Base-by-base conservation (phyloP, 768 basidiomycete species). In the Calocybe gangraenosa region DNA sequence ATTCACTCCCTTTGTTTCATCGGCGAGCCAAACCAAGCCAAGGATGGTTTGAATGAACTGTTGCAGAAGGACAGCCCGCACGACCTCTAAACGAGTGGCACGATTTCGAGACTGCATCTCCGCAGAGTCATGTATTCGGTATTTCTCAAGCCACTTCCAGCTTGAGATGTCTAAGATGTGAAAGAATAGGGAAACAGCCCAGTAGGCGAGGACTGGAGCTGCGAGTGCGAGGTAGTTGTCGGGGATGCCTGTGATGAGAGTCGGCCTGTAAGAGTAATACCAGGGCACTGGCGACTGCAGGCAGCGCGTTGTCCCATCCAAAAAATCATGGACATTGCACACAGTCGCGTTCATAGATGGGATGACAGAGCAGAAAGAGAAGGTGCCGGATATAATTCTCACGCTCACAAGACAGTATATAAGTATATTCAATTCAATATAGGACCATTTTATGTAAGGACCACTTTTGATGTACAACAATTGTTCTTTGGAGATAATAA, bases 51-150 rank as follows among this genome's bases (percentile, higher is more conserved):
- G 96, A 4, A 96, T 56, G 15, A 75, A 58, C 48, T 99, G 96
- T 62, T 99, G 96, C 36, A 92, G 51, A 7, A 95, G 40, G 43
- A 99, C 94, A 0, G 90, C 89, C 53, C 70, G 65, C 28, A 95
- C 57, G 49, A 99, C 95, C 49, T 92, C 61, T 2, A 58, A 42
- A 7, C 80, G 78, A 0, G 88, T 81, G 3, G 79, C 93, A 7
- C 79, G 74, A 62, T 98, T 98, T 46, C 81, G 73, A 2, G 77
- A 63, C 47, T 73, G 71, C 48, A 92, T 81, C 59, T 98, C 94
- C 11, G 69, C 71, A 1, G 88, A 87, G 40, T 92, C 88, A 64
- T 99, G 95, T 37, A 98, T 86, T 35, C 92, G 78, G 62, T 90
- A 84, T 47, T 77, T 81, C 51, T 94, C 82, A 25, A 96, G 74